Base-by-base conservation (phyloP, 1,139 yeast genomes). In the Arxiozyma bovina region DNA sequence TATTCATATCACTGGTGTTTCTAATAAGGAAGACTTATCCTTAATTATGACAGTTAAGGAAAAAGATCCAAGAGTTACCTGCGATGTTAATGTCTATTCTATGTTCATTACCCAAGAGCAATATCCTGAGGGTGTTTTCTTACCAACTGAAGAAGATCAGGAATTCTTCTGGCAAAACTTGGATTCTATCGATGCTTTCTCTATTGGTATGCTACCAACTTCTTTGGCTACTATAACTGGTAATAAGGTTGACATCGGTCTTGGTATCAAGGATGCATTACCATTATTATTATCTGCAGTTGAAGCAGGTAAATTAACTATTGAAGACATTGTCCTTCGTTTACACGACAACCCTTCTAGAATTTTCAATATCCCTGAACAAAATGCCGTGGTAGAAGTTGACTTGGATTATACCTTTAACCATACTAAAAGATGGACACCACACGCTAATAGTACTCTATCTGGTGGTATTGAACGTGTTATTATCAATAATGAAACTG, bases 391-490 rank as follows among this genome's bases (percentile, higher is more conserved):
- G 53, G 84, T 91, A 63, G 97, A 90, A 72, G 74, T 91, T 60
- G 96, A 90, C 68, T 73, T 88, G 63, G 97, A 89, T 72, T 74
- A 76, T 58, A 68, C 77, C 30, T 75, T 78, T 59, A 74, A 75
- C 64, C 70, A 73, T 57, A 61, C 74, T 46, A 63, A 72, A 48
- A 64, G 76, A 55, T 81, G 82, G 79, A 74, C 84, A 54, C 84
- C 85, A 58, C 76, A 79, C 63, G 69, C 72, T 54, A 72, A 74
- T 64, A 73, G 75, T 61, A 74, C 76, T 53, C 75, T 87, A 66
- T 77, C 74, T 59, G 98, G 97, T 59, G 83, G 88, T 62, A 85
- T 93, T 65, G 96, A 89, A 73, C 82, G 98, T 70, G 98, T 93
- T 53, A 79, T 84, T 60, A 77, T 87, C 70, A 82, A 83, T 61